Percentiles rank a stretch among this genome's conserved stretches.
Conservation (phyloP, 129 eudicot genomes). For the Heracleum sosnowskyi region DNA sequence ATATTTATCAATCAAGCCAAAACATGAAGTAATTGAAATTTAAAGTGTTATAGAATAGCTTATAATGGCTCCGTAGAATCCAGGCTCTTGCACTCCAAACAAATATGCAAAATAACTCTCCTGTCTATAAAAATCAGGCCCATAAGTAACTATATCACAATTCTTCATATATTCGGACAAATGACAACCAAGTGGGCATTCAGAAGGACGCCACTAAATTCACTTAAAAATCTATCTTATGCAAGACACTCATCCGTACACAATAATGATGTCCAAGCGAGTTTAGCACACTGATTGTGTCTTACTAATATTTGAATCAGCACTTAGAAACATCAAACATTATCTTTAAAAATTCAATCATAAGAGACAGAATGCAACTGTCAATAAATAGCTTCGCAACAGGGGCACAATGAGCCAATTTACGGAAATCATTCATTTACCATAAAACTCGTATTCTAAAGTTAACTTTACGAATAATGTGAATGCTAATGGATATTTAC, state of each 20-base stretch:
- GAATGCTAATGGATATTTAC: no score
- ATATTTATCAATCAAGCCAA: background rate
- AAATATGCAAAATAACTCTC: constrained; percentile 97
- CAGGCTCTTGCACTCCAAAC: constrained; percentile 96
- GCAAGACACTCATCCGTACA: background rate
- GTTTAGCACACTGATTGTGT: background rate
- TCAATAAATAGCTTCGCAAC: background rate
- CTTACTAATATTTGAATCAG: background rate
- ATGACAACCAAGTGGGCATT: background rate
- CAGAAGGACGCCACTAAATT: background rate
- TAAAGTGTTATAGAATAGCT: constrained; percentile 28
- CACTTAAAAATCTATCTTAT: background rate
- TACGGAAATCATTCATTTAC: background rate
- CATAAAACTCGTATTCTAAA: no score
- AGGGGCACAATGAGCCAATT: background rate
- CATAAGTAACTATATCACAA: constrained; percentile 13
- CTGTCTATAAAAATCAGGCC: constrained; percentile 46
- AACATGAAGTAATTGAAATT: background rate
- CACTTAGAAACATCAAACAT: background rate
- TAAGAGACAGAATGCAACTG: background rate
- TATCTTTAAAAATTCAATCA: background rate
- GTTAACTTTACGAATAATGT: no score
- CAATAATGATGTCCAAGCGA: background rate
- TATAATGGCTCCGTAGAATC: constrained; percentile 89
- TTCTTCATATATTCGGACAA: background rate